phyloP scores from a whole-genome alignment of 1,139 yeast genomes.

The Geotrichum aggregatum region DNA sequence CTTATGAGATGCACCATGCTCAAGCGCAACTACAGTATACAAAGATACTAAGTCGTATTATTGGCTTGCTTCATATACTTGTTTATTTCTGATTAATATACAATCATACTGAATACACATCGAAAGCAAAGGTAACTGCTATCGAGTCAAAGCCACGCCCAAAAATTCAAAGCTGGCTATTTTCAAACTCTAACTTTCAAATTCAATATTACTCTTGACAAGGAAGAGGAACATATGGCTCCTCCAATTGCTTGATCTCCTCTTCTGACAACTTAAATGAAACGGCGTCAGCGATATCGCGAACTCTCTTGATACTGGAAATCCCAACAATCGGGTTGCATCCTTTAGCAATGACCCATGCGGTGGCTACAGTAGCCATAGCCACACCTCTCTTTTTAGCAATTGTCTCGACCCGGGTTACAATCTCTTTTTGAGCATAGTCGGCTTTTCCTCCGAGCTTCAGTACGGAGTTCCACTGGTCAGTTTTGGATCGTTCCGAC shows the following conservation, averaged over 20 bases:
- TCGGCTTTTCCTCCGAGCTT: neutral
- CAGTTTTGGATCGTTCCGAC: neutral
- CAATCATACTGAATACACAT: too few species aligned
- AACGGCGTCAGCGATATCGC: slow-evolving; percentile 49
- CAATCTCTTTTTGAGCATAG: slow-evolving; percentile 40
- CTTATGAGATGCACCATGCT: too few species aligned
- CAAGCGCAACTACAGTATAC: too few species aligned
- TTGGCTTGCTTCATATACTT: too few species aligned
- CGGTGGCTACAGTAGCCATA: slow-evolving; percentile 53
- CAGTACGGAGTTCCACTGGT: neutral
- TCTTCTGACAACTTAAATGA: slow-evolving; percentile 45
- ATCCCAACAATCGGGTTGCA: slow-evolving; percentile 54
- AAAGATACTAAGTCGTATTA: too few species aligned
- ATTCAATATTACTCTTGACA: neutral
- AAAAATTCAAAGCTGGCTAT: too few species aligned
- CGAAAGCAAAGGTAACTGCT: too few species aligned
- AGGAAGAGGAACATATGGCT: slow-evolving; percentile 38
- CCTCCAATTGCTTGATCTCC: slow-evolving; percentile 49
- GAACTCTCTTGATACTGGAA: slow-evolving; percentile 47
- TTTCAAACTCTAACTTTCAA: neutral
- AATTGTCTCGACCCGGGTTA: slow-evolving; percentile 51
- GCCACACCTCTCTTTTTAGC: slow-evolving; percentile 44
- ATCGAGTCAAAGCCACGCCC: too few species aligned
- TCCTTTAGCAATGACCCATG: slow-evolving; percentile 55
- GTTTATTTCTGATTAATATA: too few species aligned